These are phyloP conservation scores for Cyathus olla DNA, from an alignment of 1,284 basidiomycete genomes.

Conservation along the genomic window DNA sequence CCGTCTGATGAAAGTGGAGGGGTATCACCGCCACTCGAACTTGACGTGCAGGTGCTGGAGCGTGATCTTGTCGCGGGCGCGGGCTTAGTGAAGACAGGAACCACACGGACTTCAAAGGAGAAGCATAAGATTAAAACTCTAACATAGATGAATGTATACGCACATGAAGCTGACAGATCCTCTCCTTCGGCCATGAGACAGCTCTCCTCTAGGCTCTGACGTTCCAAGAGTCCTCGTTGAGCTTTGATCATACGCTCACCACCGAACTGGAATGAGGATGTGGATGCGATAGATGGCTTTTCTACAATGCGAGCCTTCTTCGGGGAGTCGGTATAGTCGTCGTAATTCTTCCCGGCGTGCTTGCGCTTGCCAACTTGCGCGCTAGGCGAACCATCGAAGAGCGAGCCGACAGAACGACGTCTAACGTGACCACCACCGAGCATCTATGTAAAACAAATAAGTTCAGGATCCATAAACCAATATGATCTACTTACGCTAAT, in stretches of 20 bases:
- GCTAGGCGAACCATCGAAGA: conserved; percentile 74
- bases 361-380: conserved; percentile 73
- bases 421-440: conserved; percentile 80
- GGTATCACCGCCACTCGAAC: conserved; percentile 64
- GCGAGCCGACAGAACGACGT: conserved; percentile 71
- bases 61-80: conserved; percentile 63
- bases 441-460: conserved; percentile 59
- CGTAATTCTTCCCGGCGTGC: conserved; percentile 26
- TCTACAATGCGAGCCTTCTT: conserved; percentile 60
- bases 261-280: conserved; percentile 70
- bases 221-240: conserved; percentile 67
- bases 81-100: conserved; percentile 71
- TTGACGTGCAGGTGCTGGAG: conserved; percentile 73
- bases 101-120: conserved; percentile 50
- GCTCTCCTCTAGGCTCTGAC: conserved; percentile 76
- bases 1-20: conserved; percentile 78
- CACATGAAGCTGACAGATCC: conserved; percentile 65
- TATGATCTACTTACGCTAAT: conserved; percentile 65
- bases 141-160: conserved; percentile 32
- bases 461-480: conserved; percentile 1
- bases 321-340: conserved; percentile 47
- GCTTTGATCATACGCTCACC: conserved; percentile 75
- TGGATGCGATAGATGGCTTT: conserved; percentile 73
- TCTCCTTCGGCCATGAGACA: conserved; percentile 73
- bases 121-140: conserved; percentile 5